phyloP scores from a whole-genome alignment of 1,284 basidiomycete species.

The Heimioporus retisporus region DNA sequence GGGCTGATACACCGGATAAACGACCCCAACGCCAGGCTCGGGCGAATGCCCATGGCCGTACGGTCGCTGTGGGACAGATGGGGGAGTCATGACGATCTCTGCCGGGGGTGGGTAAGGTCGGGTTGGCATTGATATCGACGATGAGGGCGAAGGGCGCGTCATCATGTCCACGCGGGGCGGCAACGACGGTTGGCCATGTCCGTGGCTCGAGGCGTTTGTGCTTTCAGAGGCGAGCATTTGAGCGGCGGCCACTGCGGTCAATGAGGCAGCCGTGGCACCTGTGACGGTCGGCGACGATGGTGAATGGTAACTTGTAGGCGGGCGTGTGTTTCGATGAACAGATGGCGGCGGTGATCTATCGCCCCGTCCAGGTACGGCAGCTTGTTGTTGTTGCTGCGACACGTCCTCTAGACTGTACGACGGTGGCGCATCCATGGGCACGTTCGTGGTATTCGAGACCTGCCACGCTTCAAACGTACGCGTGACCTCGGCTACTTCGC shows the following conservation, averaged over 20 bases:
- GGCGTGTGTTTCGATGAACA: constrained; percentile 15
- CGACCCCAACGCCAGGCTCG: no score
- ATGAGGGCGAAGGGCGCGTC: no score
- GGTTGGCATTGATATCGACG: neutral
- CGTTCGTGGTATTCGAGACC: constrained; percentile 28
- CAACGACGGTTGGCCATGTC: neutral
- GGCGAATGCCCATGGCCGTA: no score
- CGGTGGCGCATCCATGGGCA: constrained; percentile 62
- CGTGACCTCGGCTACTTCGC: constrained; percentile 18
- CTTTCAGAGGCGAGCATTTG: constrained; percentile 6
- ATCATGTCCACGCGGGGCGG: constrained; percentile 24
- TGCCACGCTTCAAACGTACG: constrained; percentile 29
- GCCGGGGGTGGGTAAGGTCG: constrained; percentile 2
- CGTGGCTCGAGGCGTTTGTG: neutral
- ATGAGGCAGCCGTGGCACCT: neutral
- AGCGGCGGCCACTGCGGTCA: constrained; percentile 10
- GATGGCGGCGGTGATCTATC: neutral
- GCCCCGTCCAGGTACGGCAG: neutral
- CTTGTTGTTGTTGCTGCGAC: constrained; percentile 25
- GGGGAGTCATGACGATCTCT: constrained; percentile 9
- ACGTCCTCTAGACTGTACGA: constrained; percentile 72
- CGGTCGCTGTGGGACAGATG: neutral
- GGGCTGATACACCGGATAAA: no score
- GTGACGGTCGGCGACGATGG: neutral
- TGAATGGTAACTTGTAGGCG: constrained; percentile 3